Conservation (phyloP, 2,329 filamentous ascomycete genomes). For the Cladosporium austrohemisphaericum region DNA sequence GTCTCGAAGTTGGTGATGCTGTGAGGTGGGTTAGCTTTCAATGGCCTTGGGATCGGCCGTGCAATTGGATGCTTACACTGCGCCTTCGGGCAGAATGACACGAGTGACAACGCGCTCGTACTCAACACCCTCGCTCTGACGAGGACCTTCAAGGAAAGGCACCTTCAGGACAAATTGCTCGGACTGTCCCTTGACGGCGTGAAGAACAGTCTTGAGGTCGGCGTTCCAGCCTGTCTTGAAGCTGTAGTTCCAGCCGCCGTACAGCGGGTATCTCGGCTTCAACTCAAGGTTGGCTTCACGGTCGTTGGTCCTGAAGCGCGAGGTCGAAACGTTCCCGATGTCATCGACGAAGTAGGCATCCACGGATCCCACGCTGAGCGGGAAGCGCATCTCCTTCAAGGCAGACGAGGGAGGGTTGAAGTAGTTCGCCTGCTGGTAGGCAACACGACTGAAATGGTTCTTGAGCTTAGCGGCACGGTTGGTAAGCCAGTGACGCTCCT, state of each 20-base stretch:
- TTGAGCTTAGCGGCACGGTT: constrained; percentile 75
- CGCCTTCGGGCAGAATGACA: constrained; percentile 86
- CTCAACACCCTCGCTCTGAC: constrained; percentile 76
- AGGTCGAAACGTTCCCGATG: constrained; percentile 96
- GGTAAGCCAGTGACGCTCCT: constrained; percentile 85
- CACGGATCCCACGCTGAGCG: constrained; percentile 71
- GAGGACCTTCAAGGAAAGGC: constrained; percentile 89
- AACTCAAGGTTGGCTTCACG: constrained; percentile 70
- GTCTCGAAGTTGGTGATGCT: constrained; percentile 79
- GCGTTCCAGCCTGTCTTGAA: constrained; percentile 97
- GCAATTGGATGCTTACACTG: constrained; percentile 58
- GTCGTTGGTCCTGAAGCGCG: constrained; percentile 72
- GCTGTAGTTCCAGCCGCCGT: constrained; percentile 96
- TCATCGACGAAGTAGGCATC: constrained; percentile 94
- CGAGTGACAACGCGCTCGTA: constrained; percentile 78
- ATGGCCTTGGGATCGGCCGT: background rate
- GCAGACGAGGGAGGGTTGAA: constrained; percentile 74
- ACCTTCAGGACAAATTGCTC: constrained; percentile 83
- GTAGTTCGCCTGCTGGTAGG: constrained; percentile 43
- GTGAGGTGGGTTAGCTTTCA: constrained; percentile 22
- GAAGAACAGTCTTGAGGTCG: constrained; percentile 71
- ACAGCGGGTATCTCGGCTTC: constrained; percentile 92
- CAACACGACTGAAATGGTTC: constrained; percentile 49
- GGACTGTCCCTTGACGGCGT: constrained; percentile 53
- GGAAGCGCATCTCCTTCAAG: constrained; percentile 76